phyloP scores from a whole-genome alignment of 2,329 filamentous ascomycete genomes.

The Pyrenochaeta sp. region DNA sequence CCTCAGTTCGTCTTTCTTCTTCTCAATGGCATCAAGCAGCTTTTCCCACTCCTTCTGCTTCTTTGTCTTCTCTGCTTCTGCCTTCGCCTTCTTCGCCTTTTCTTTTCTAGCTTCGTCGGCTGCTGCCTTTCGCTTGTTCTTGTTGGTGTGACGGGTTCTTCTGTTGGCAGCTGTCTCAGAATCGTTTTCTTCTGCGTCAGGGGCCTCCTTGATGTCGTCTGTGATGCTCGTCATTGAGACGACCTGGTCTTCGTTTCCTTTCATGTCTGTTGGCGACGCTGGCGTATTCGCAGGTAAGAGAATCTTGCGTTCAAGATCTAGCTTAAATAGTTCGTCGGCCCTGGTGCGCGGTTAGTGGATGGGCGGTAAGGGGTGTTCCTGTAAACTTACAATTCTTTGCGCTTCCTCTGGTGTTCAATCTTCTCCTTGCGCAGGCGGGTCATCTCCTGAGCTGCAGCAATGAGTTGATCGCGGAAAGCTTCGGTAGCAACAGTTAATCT shows the following conservation, averaged over 20 bases:
- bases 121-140: constrained; percentile 80
- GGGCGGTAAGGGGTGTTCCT: neutral
- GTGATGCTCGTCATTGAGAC: constrained; percentile 61
- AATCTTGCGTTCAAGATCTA: constrained; percentile 78
- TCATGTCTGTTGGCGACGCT: constrained; percentile 63
- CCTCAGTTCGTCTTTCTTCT: constrained; percentile 81
- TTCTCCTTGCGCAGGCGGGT: constrained; percentile 94
- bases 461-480: constrained; percentile 85
- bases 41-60: constrained; percentile 90
- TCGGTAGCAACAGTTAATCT: constrained; percentile 88
- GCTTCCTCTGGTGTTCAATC: constrained; percentile 86
- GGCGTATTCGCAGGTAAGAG: constrained; percentile 77
- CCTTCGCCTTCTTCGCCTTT: constrained; percentile 71
- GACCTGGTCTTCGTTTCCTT: constrained; percentile 65
- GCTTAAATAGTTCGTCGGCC: constrained; percentile 72
- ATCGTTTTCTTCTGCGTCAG: constrained; percentile 76
- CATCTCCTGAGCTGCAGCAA: constrained; percentile 93
- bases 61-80: constrained; percentile 67
- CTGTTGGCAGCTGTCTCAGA: constrained; percentile 68
- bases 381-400: constrained; percentile 65
- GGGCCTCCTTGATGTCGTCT: constrained; percentile 71
- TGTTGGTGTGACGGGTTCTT: constrained; percentile 63
- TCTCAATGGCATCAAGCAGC: constrained; percentile 86
- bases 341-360: constrained; percentile 52
- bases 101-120: constrained; percentile 65